Percentiles rank a stretch among this genome's conserved stretches.
Evolutionary conservation across 2,329 filamentous ascomycete species (phyloP).

Genomic region (Aureobasidium sp.): DNA sequence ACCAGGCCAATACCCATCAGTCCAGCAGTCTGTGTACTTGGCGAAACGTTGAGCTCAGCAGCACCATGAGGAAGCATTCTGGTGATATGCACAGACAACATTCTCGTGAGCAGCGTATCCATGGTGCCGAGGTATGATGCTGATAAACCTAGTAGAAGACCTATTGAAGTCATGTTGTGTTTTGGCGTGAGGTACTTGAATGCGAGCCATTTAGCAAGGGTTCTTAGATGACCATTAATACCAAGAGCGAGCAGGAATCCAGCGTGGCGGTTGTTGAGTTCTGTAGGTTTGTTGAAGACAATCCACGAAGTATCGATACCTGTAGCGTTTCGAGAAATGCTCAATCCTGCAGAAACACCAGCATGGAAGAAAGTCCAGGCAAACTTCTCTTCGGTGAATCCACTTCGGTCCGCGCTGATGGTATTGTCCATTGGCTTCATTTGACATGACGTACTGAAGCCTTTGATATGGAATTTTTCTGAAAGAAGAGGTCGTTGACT

Average conservation of each 20-base stretch:
- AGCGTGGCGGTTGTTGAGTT: conserved; percentile 92
- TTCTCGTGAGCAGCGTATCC: conserved; percentile 88
- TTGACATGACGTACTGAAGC: conserved; percentile 85
- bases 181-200: conserved; percentile 99
- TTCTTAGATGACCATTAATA: conserved; percentile 89
- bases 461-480: conserved; percentile 81
- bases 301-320: conserved; percentile 99
- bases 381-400: conserved; percentile 91
- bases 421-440: conserved; percentile 90
- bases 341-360: conserved; percentile 84
- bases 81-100: conserved; percentile 92
- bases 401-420: conserved; percentile 80
- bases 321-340: conserved; percentile 81
- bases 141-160: conserved; percentile 82
- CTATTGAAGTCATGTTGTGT: conserved; percentile 98
- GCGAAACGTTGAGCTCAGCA: conserved; percentile 87
- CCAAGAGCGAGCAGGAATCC: conserved; percentile 87
- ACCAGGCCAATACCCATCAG: conserved; percentile 95
- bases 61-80: conserved; percentile 88
- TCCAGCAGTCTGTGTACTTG: conserved; percentile 87
- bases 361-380: conserved; percentile 99
- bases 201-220: conserved; percentile 92
- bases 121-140: conserved; percentile 94
- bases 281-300: conserved; percentile 89
- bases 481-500: conserved; percentile 83